Conservation (phyloP, 2,329 filamentous ascomycete genomes). For the Monosporascus sp. region DNA sequence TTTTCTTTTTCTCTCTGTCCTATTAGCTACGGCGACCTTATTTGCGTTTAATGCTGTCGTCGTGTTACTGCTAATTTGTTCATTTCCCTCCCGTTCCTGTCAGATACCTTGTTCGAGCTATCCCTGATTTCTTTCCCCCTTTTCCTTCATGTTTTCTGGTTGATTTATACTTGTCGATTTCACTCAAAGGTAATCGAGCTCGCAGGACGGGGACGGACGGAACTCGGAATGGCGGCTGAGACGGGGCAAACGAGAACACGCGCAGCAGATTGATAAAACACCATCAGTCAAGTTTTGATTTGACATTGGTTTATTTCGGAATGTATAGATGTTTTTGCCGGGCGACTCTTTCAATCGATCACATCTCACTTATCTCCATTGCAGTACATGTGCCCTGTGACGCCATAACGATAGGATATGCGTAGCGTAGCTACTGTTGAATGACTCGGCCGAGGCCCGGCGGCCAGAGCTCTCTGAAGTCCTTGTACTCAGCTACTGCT, state of each 20-base stretch:
- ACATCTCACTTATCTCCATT: no score
- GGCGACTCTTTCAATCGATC: no score
- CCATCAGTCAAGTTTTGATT: constrained; percentile 11
- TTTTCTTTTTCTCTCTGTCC: constrained; percentile 40
- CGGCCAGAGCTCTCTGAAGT: no score
- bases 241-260: constrained; percentile 12
- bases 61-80: constrained; percentile 20
- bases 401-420: no score
- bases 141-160: constrained; percentile 9
- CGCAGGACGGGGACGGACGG: constrained; percentile 14
- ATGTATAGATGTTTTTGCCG: constrained; percentile 23
- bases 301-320: not conserved
- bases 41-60: constrained; percentile 33
- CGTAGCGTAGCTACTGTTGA: no score
- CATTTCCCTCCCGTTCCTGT: constrained; percentile 25
- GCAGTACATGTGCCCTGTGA: no score
- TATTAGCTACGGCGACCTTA: constrained; percentile 42
- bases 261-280: constrained; percentile 24
- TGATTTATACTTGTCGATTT: not conserved
- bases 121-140: constrained; percentile 22
- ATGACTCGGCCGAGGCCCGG: no score
- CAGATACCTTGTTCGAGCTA: constrained; percentile 60
- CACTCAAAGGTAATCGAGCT: constrained; percentile 21
- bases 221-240: constrained; percentile 4
- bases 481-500: no score